Conservation (phyloP, 2,329 filamentous ascomycete genomes). For the Lecanicillium sp. region DNA sequence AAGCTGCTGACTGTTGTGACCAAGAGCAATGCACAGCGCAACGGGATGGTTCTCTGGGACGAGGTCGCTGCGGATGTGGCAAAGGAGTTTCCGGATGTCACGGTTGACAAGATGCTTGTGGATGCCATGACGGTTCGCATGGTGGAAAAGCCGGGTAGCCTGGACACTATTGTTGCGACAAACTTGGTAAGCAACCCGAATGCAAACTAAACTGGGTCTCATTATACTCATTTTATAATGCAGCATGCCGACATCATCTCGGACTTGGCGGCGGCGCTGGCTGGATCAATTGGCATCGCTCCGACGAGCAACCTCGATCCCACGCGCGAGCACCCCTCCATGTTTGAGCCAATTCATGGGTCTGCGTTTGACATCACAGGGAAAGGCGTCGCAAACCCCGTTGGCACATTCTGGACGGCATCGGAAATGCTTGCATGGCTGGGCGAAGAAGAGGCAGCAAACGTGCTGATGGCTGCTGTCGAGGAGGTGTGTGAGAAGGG, state of each 20-base stretch:
- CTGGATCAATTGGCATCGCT: slow-evolving; percentile 65
- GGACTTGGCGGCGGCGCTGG: slow-evolving; percentile 61
- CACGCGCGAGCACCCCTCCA: slow-evolving; percentile 41
- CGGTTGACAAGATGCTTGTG: slow-evolving; percentile 57
- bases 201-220: too few relatives aligned
- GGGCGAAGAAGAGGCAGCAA: slow-evolving; percentile 42
- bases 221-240: too few relatives aligned
- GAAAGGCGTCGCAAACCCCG: slow-evolving; percentile 48
- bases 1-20: slow-evolving; percentile 57
- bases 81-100: slow-evolving; percentile 52
- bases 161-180: slow-evolving; percentile 58
- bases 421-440: slow-evolving; percentile 52
- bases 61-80: slow-evolving; percentile 49
- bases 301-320: slow-evolving; percentile 64
- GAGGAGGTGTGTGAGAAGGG: slow-evolving; percentile 45
- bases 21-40: slow-evolving; percentile 58
- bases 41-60: slow-evolving; percentile 63
- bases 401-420: slow-evolving; percentile 52
- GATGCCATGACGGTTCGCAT: slow-evolving; percentile 60
- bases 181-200: slow-evolving; percentile 44
- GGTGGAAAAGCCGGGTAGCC: slow-evolving; percentile 49
- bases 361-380: slow-evolving; percentile 52
- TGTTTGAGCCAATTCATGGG: slow-evolving; percentile 57
- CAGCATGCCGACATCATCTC: slow-evolving; percentile 58
- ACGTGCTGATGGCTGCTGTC: slow-evolving; percentile 41